Conservation (phyloP, 2,329 filamentous ascomycete genomes). For the Neurospora sp. region DNA sequence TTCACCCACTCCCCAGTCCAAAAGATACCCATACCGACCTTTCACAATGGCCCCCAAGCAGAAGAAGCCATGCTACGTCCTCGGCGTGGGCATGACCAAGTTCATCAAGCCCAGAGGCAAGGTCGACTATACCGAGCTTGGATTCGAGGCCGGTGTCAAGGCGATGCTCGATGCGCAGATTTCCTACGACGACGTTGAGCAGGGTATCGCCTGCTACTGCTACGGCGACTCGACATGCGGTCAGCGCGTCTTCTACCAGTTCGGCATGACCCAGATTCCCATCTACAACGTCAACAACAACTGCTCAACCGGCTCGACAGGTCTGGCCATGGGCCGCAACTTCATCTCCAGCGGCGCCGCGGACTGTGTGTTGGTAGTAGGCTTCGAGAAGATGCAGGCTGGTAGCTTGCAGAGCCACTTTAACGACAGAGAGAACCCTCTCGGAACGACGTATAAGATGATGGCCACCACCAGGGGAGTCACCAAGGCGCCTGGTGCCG, state of each 20-base stretch:
- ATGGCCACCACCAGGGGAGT: slow-evolving; percentile 75
- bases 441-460: slow-evolving; percentile 61
- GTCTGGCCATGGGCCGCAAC: slow-evolving; percentile 72
- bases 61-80: slow-evolving; percentile 63
- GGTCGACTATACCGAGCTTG: slow-evolving; percentile 89
- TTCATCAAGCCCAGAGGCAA: slow-evolving; percentile 96
- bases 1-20: neutral
- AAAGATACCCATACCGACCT: neutral
- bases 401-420: slow-evolving; percentile 79
- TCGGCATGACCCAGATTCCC: slow-evolving; percentile 92
- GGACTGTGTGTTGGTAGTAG: slow-evolving; percentile 83
- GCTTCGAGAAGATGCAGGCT: slow-evolving; percentile 97
- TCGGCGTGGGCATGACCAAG: slow-evolving; percentile 97
- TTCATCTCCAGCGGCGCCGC: slow-evolving; percentile 72
- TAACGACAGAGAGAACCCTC: slow-evolving; percentile 75
- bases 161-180: slow-evolving; percentile 79
- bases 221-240: slow-evolving; percentile 93
- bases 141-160: slow-evolving; percentile 86
- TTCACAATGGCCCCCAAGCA: slow-evolving; percentile 37
- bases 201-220: slow-evolving; percentile 95
- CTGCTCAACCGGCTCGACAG: slow-evolving; percentile 91
- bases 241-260: slow-evolving; percentile 97
- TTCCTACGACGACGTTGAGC: slow-evolving; percentile 93
- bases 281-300: slow-evolving; percentile 99
- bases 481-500: slow-evolving; percentile 73